Conservation (phyloP, 352 stramenopile species). For the Globisporangium paroecandrum region DNA sequence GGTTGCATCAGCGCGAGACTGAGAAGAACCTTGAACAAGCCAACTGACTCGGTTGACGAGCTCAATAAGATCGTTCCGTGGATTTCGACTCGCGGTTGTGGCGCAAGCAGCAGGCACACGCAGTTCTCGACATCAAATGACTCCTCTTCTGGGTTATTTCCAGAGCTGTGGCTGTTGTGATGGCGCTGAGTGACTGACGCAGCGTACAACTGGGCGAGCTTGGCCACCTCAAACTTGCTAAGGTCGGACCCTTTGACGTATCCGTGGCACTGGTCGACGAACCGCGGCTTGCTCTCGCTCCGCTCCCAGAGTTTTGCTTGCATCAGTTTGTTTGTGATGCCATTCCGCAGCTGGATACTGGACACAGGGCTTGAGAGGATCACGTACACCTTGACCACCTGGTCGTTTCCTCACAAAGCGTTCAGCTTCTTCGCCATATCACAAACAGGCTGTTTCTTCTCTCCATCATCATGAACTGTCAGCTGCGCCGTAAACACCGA, state of each 20-base stretch:
- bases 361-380: conserved; percentile 30
- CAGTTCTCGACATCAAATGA: conserved; percentile 35
- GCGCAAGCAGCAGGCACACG: conserved; percentile 47
- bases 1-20: conserved; percentile 16
- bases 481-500: conserved; percentile 31
- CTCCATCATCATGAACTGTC: conserved; percentile 17
- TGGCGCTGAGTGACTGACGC: conserved; percentile 12
- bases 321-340: conserved; percentile 35
- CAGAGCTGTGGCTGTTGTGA: neutral
- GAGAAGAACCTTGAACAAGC: conserved; percentile 37
- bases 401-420: conserved; percentile 41
- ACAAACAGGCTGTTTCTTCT: conserved; percentile 3
- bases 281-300: conserved; percentile 36
- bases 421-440: conserved; percentile 22
- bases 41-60: conserved; percentile 16
- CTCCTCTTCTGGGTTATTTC: conserved; percentile 1
- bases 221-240: conserved; percentile 25
- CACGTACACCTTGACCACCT: conserved; percentile 51
- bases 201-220: conserved; percentile 31
- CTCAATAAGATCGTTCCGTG: conserved; percentile 32
- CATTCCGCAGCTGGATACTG: conserved; percentile 37
- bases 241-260: conserved; percentile 36
- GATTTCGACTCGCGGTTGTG: conserved; percentile 39
- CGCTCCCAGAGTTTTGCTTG: conserved; percentile 30
- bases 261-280: conserved; percentile 61